Base-by-base conservation (phyloP, 2,329 filamentous ascomycete genomes). In the Clathrospora elynae region DNA sequence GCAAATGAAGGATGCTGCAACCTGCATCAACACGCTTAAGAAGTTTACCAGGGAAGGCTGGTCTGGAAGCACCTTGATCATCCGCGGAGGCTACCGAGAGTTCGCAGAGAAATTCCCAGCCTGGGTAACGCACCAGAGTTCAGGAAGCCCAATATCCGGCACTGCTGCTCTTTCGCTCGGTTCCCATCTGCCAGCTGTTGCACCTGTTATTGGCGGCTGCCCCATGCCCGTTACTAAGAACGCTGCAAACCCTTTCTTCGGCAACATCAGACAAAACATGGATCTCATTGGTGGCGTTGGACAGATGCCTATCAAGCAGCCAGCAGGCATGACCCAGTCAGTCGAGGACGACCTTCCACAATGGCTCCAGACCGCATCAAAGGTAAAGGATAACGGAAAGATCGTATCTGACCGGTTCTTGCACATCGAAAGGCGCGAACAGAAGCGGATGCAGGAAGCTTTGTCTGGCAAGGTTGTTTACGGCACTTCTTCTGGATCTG, bases 211-310 rank as follows among this genome's bases (percentile, higher is more conserved):
- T 44, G 93, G 92, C 44, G 92, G 92, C 5, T 95, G 95, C 51
- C 81, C 83, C 46, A 83, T 97, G 67, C 93, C 93, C 1, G 75
- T 75, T 25, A 78, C 82, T 0, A 79, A 83, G 53, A 84, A 83
- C 46, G 81, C 83, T 1, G 79, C 84, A 0, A 95, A 95, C 59
- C 91, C 92, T 0, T 97, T 99, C 74, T 97, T 97, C 68, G 84
- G 85, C 49, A 97, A 96, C 53, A 97, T 99, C 58, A 84, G 93
- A 29, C 93, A 97, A 68, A 96, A 97, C 53, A 92, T 95, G 82
- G 93, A 97, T 63, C 77, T 99, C 12, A 86, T 95, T 20, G 90
- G 90, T 55, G 93, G 93, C 13, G 92, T 97, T 8, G 93, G 93
- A 0, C 91, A 95, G 59, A 83, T 85, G 52, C 65, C 81, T 10